Evolutionary conservation across 2,329 filamentous ascomycete species (phyloP).

Genomic region (Curvularia verruculosa): DNA sequence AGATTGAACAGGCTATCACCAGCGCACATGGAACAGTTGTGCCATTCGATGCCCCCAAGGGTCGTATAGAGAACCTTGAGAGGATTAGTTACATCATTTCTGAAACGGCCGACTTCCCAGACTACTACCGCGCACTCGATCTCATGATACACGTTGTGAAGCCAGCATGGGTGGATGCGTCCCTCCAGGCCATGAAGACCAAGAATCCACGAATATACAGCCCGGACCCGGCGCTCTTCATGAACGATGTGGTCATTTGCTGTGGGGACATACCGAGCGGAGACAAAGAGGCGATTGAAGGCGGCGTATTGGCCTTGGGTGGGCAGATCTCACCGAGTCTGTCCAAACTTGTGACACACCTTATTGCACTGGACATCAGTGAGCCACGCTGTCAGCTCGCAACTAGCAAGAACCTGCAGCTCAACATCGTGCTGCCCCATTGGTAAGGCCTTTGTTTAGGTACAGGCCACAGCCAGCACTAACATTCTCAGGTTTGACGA

Average conservation of each 20-base stretch:
- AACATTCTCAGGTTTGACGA: slow-evolving; percentile 79
- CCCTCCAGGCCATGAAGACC: slow-evolving; percentile 70
- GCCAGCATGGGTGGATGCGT: slow-evolving; percentile 77
- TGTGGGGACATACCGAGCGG: slow-evolving; percentile 83
- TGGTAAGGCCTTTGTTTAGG: slow-evolving; percentile 63
- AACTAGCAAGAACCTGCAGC: slow-evolving; percentile 67
- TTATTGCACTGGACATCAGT: slow-evolving; percentile 80
- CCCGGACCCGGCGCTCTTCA: slow-evolving; percentile 88
- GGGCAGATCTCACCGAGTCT: slow-evolving; percentile 77
- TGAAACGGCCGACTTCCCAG: slow-evolving; percentile 87
- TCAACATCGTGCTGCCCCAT: slow-evolving; percentile 89
- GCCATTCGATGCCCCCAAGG: slow-evolving; percentile 47
- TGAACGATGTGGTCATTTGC: slow-evolving; percentile 81
- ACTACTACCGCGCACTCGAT: slow-evolving; percentile 76
- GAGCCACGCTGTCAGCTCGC: slow-evolving; percentile 73
- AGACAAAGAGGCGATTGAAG: slow-evolving; percentile 91
- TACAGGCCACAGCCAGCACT: neutral
- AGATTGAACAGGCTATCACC: slow-evolving; percentile 57
- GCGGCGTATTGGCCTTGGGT: slow-evolving; percentile 86
- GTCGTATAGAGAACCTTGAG: slow-evolving; percentile 50
- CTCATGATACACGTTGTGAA: slow-evolving; percentile 84
- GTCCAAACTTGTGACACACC: slow-evolving; percentile 79
- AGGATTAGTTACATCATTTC: slow-evolving; percentile 71
- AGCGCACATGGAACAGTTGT: slow-evolving; percentile 58
- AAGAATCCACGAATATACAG: slow-evolving; percentile 83